Conservation (phyloP, 441 rosid genomes). For the Populus hybrid region DNA sequence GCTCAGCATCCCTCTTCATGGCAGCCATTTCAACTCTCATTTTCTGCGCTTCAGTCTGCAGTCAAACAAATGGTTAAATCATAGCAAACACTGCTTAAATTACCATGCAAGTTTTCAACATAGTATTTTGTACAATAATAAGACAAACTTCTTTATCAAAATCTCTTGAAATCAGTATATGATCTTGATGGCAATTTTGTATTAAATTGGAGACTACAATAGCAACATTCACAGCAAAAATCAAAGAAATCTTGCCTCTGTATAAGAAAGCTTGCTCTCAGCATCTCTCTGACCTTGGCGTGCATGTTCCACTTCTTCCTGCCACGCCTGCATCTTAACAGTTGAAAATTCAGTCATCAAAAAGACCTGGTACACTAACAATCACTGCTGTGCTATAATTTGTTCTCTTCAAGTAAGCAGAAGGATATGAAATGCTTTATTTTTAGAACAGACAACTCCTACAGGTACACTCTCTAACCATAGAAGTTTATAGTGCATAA, state of each 20-base stretch:
- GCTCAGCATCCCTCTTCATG: constrained; percentile 99
- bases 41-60: constrained; percentile 92
- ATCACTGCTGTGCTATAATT: constrained; percentile 2
- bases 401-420: background rate
- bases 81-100: background rate
- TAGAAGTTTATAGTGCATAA: background rate
- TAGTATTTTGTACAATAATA: background rate
- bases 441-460: constrained; percentile 5
- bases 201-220: constrained; percentile 1
- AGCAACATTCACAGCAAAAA: constrained; percentile 15
- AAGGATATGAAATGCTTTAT: background rate
- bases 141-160: background rate
- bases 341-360: constrained; percentile 14
- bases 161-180: constrained; percentile 7
- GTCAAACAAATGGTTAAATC: constrained; percentile 23
- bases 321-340: constrained; percentile 90
- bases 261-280: constrained; percentile 81
- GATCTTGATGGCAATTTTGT: constrained; percentile 4
- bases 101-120: background rate
- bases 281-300: constrained; percentile 97
- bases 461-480: background rate
- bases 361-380: background rate
- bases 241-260: constrained; percentile 61
- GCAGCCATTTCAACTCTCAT: constrained; percentile 98
- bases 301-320: constrained; percentile 94